phyloP scores from a whole-genome alignment of 2,329 filamentous ascomycete species.

The Trematosphaeria pertusa region DNA sequence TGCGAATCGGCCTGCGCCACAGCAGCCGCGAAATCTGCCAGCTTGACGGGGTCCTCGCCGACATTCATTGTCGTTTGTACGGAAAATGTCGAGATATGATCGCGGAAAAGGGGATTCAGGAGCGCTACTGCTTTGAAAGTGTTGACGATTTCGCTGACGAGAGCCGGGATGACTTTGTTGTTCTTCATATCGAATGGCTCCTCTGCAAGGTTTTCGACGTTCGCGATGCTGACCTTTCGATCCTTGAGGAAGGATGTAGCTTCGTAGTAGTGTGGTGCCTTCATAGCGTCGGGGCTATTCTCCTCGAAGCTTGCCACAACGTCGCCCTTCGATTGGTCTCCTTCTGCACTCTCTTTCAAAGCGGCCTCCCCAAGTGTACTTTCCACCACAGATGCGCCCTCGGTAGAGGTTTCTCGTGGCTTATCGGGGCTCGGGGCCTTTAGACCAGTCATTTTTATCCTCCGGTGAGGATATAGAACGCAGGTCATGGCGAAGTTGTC shows the following conservation, averaged over 20 bases:
- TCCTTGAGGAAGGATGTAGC: conserved; percentile 90
- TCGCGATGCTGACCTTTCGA: conserved; percentile 91
- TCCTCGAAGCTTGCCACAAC: conserved; percentile 98
- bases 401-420: conserved; percentile 30
- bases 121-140: conserved; percentile 97
- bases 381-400: conserved; percentile 40
- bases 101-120: conserved; percentile 92
- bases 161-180: conserved; percentile 84
- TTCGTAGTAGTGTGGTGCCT: conserved; percentile 66
- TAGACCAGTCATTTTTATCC: conserved; percentile 87
- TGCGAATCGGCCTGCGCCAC: conserved; percentile 85
- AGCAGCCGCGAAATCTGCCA: conserved; percentile 96
- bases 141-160: conserved; percentile 98
- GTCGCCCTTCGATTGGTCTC: conserved; percentile 68
- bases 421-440: conserved; percentile 67
- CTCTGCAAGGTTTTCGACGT: conserved; percentile 90
- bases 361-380: conserved; percentile 52
- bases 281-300: conserved; percentile 65
- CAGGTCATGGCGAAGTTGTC: conserved; percentile 87
- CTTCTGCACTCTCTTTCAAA: conserved; percentile 60
- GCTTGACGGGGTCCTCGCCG: conserved; percentile 89
- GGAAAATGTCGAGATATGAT: conserved; percentile 91
- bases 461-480: conserved; percentile 92
- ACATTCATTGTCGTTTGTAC: conserved; percentile 89
- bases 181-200: conserved; percentile 90